These are phyloP conservation scores for Debaryomycetaceae sp. DNA, from an alignment of 1,139 yeast genomes.

Conservation along the genomic window DNA sequence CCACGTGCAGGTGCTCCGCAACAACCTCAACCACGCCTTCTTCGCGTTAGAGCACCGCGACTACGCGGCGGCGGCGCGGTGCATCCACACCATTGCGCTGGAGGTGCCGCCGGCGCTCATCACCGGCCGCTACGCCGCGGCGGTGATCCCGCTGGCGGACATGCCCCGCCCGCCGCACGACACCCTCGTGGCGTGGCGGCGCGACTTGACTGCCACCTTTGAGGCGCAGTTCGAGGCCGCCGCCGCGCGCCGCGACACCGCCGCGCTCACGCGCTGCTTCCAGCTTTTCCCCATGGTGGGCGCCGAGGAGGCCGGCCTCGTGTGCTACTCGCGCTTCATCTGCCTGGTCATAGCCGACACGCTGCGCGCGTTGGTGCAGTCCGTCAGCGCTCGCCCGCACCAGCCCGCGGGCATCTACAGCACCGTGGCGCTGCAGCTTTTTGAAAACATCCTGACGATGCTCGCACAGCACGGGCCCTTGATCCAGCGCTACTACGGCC, in stretches of 20 bases:
- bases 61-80: constrained; percentile 69
- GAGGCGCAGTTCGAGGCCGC: constrained; percentile 64
- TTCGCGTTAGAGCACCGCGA: constrained; percentile 63
- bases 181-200: constrained; percentile 55
- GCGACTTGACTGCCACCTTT: constrained; percentile 55
- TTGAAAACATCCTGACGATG: constrained; percentile 82
- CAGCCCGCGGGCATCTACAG: constrained; percentile 51
- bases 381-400: constrained; percentile 28
- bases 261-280: constrained; percentile 70
- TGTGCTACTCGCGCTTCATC: constrained; percentile 78
- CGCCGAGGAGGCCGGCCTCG: constrained; percentile 66
- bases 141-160: constrained; percentile 85
- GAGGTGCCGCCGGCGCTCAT: constrained; percentile 50
- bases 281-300: constrained; percentile 85
- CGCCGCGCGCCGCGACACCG: constrained; percentile 61
- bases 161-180: constrained; percentile 77
- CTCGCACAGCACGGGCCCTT: constrained; percentile 82
- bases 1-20: constrained; percentile 58
- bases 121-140: constrained; percentile 69
- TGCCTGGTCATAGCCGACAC: constrained; percentile 82
- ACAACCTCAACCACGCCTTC: constrained; percentile 61
- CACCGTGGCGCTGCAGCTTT: constrained; percentile 65
- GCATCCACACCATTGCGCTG: constrained; percentile 50
- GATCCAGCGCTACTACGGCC: constrained; percentile 67
- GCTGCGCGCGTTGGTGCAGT: constrained; percentile 54